phyloP scores from a whole-genome alignment of 805 yeast genomes.

The Starmerella floricola region DNA sequence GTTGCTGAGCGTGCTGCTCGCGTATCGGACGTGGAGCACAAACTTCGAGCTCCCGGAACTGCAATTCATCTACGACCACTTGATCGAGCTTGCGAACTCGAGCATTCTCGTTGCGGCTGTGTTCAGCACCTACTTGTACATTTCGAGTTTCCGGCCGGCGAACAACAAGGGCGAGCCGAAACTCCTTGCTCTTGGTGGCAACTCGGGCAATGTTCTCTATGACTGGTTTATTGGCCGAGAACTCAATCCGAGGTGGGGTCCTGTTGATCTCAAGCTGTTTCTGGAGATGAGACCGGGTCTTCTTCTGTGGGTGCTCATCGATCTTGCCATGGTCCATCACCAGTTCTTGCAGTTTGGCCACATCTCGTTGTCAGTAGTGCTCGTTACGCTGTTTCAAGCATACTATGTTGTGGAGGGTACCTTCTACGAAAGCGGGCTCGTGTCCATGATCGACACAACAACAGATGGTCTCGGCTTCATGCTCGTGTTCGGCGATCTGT shows the following conservation, averaged over 20 bases:
- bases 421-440: slow-evolving; percentile 73
- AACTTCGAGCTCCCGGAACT: slow-evolving; percentile 62
- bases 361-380: slow-evolving; percentile 57
- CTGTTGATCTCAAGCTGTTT: slow-evolving; percentile 77
- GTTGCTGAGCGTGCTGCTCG: slow-evolving; percentile 32
- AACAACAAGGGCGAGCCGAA: slow-evolving; percentile 36
- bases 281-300: slow-evolving; percentile 94
- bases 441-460: slow-evolving; percentile 91
- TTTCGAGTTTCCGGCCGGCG: slow-evolving; percentile 40
- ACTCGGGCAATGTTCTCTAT: slow-evolving; percentile 58
- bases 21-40: slow-evolving; percentile 42
- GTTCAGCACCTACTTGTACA: slow-evolving; percentile 53
- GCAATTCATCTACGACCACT: slow-evolving; percentile 57
- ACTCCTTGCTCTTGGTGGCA: slow-evolving; percentile 76
- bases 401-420: slow-evolving; percentile 87
- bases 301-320: slow-evolving; percentile 70
- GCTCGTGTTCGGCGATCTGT: slow-evolving; percentile 88
- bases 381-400: slow-evolving; percentile 59
- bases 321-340: slow-evolving; percentile 67
- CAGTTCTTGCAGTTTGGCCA: slow-evolving; percentile 53
- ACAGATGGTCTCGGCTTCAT: slow-evolving; percentile 97
- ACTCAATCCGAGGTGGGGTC: slow-evolving; percentile 77
- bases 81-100: slow-evolving; percentile 50
- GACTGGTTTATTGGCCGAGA: slow-evolving; percentile 98
- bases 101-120: slow-evolving; percentile 52